Conservation (phyloP, 345 rosid genomes). For the Ricinus communis region DNA sequence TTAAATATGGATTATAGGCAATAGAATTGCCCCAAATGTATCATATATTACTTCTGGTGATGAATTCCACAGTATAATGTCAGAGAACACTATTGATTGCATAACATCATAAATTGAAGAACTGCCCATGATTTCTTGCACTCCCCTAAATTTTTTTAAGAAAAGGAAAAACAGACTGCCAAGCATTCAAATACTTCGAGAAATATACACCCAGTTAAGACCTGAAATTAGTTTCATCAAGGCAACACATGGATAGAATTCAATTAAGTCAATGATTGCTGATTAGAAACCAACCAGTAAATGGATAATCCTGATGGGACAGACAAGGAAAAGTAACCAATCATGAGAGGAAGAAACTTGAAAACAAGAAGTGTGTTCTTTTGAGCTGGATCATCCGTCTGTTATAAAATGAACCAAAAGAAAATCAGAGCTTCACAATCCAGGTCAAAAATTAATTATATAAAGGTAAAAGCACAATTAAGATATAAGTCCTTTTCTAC, state of each 20-base stretch:
- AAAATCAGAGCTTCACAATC: constrained; percentile 16
- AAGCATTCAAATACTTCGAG: not conserved
- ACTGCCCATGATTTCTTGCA: not conserved
- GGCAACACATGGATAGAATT: not conserved
- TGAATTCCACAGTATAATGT: not conserved
- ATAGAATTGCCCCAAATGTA: not conserved
- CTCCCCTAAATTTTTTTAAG: too few species aligned
- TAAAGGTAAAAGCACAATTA: constrained; percentile 10
- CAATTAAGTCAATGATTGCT: constrained; percentile 10
- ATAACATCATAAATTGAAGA: not conserved
- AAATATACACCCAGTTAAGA: not conserved
- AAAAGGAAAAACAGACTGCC: not conserved
- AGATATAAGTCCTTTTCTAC: constrained; percentile 39
- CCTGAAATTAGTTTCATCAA: not conserved
- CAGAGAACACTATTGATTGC: not conserved
- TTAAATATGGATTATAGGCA: not conserved
- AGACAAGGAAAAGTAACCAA: constrained; percentile 94
- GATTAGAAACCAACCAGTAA: constrained; percentile 77
- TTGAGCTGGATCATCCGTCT: constrained; percentile 97
- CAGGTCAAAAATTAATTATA: constrained; percentile 1
- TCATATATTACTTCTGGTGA: not conserved
- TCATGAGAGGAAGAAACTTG: constrained; percentile 98
- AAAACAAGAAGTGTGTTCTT: constrained; percentile 90
- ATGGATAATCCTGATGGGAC: constrained; percentile 98
- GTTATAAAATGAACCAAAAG: constrained; percentile 36